Evolutionary conservation across 345 rosid genomes (phyloP).

Genomic region (Gossypium turneri): DNA sequence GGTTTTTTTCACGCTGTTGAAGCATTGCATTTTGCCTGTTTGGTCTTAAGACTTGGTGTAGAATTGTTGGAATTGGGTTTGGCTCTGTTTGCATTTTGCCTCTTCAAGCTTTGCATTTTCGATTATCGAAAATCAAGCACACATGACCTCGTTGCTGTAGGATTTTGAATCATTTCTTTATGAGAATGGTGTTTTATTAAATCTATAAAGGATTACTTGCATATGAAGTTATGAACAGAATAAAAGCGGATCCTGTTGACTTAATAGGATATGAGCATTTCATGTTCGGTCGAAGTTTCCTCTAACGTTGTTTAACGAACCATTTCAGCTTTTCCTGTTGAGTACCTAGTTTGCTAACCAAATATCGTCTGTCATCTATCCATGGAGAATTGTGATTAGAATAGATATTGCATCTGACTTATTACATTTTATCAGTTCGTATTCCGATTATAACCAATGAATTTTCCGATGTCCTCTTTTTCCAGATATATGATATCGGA

Average conservation of each 20-base stretch:
- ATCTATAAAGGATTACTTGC: neutral
- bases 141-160: neutral
- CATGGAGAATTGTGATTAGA: neutral
- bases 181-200: neutral
- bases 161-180: neutral
- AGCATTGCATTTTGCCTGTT: neutral
- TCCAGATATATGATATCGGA: neutral
- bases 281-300: neutral
- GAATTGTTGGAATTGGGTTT: neutral
- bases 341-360: neutral
- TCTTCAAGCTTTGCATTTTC: neutral
- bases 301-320: neutral
- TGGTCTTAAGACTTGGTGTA: too few species aligned
- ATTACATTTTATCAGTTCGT: neutral
- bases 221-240: conserved; percentile 2
- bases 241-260: neutral
- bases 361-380: too few species aligned
- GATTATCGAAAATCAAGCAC: neutral
- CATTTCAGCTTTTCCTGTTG: neutral
- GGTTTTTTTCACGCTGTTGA: neutral
- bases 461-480: neutral
- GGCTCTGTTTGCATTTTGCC: neutral
- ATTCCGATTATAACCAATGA: neutral
- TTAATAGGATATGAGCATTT: neutral
- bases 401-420: neutral